Evolutionary conservation across 257 asterid genomes (phyloP), one percentile per base, ranked within the genome.

Genomic region (Lavandula angustifolia): DNA sequence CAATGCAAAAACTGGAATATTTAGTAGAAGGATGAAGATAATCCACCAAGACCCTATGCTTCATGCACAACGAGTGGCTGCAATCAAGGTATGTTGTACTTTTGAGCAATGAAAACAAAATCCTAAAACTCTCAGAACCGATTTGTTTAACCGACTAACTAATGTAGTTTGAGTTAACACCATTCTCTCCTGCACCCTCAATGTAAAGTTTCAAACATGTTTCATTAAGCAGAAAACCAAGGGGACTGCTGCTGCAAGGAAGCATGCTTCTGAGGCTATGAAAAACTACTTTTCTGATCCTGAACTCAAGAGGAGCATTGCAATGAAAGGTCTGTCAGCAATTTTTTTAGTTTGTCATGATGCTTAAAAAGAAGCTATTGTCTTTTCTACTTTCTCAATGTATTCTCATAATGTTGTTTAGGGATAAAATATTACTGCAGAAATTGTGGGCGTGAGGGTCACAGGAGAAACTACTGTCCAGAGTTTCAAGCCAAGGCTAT

Each of bases 41-140:
- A 92, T 92, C 76, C 97, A 92, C 68, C 70, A 69, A 1, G 89
- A 89, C 76, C 99, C 99, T n/a, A 54, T 62, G 75, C 95, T 87
- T 50, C 95, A 79, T 61, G 96, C 99, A 22, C 96, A 92, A 74
- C 75, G 97, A 76, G 94, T 79, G 54, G 96, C 96, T 70, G 96
- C 97, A 14, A 85, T 92, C 67, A 89, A 92, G 97, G 99, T 92
- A 62, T 32, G 76, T 60, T 48, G 18, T 54, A 4, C 35, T 7
- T 51, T 14, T 54, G 47, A 40, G 10, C 13, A 41, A 47, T 13
- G 17, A n/a, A 6, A 29, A 32, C 38, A 11, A 11, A 11, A 29
- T 40, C 5, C 38, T 13, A 22, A 22, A 22, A 0, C 27, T 22
- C 27, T 22, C 27, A 0, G 27, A 22, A 22, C 2, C 27, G 27